Conservation (phyloP, 83 land plant genomes). For the Diphasiastrum complanatum region DNA sequence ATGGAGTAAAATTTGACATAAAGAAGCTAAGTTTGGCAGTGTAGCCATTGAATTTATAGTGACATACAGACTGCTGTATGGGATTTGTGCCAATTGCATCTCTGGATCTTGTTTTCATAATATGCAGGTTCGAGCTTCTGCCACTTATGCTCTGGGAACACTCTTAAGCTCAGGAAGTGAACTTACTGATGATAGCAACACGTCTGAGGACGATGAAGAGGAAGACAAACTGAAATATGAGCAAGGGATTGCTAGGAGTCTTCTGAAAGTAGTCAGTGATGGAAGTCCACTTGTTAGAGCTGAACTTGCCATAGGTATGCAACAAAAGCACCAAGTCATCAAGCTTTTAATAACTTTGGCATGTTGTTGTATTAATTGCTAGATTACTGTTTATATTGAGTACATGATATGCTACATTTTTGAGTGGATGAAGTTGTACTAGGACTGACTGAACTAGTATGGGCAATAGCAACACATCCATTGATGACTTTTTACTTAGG, state of each 20-base stretch:
- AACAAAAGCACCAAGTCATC: too few species aligned
- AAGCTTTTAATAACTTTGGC: constrained; percentile 2
- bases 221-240: constrained; percentile 69
- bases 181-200: constrained; percentile 36
- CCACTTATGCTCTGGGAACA: constrained; percentile 75
- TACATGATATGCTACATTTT: too few species aligned
- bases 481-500: too few species aligned
- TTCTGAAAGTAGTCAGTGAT: constrained; percentile 58
- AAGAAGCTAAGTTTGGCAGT: too few species aligned
- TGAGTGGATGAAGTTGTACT: too few species aligned
- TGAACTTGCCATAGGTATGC: constrained; percentile 83
- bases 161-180: constrained; percentile 54
- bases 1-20: too few species aligned
- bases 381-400: too few species aligned
- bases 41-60: too few species aligned
- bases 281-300: constrained; percentile 90
- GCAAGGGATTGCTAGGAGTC: constrained; percentile 46
- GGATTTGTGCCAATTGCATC: too few species aligned
- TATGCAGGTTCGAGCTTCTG: constrained; percentile 60
- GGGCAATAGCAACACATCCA: too few species aligned
- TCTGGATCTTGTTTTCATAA: neutral
- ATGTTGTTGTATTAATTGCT: neutral
- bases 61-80: too few species aligned
- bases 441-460: too few species aligned
- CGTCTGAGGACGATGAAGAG: constrained; percentile 55